Conservation (phyloP, 148 eudicot genomes). For the Polygonum maritimum region DNA sequence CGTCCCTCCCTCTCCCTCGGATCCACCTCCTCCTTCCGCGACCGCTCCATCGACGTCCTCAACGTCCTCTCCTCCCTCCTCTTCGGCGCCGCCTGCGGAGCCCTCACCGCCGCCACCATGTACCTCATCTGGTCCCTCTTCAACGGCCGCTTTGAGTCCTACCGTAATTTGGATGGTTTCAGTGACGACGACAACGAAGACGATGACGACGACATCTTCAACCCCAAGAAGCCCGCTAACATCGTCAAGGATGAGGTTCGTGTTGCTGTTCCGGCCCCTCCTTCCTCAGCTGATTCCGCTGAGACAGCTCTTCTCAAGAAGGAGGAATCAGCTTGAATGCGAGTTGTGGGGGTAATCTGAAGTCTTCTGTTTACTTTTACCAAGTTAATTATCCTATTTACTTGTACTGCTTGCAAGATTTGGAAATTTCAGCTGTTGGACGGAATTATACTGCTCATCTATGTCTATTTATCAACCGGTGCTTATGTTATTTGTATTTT, state of each 20-base stretch:
- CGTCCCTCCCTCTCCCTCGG: constrained; percentile 17
- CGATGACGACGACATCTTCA: constrained; percentile 29
- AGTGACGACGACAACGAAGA: neutral
- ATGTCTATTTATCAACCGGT: neutral
- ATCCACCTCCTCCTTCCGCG: constrained; percentile 30
- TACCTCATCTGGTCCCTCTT: constrained; percentile 60
- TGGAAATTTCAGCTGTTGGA: neutral
- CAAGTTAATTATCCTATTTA: neutral
- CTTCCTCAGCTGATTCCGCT: neutral
- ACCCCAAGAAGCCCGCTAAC: constrained; percentile 33
- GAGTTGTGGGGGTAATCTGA: neutral
- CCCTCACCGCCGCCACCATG: constrained; percentile 60
- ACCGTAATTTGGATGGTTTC: constrained; percentile 20
- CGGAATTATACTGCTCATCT: neutral
- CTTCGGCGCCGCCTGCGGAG: constrained; percentile 82
- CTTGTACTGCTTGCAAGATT: neutral
- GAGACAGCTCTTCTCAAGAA: constrained; percentile 5
- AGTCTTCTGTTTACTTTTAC: neutral
- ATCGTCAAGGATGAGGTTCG: neutral
- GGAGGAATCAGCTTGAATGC: constrained; percentile 5
- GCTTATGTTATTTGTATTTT: neutral
- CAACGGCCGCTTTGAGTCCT: constrained; percentile 17
- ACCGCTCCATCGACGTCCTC: constrained; percentile 52
- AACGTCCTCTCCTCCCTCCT: constrained; percentile 60
- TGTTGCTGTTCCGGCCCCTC: neutral